Percentiles rank a stretch among this genome's conserved stretches.
Conservation (phyloP, 495 filamentous ascomycete genomes). For the Lindgomyces ingoldianus region DNA sequence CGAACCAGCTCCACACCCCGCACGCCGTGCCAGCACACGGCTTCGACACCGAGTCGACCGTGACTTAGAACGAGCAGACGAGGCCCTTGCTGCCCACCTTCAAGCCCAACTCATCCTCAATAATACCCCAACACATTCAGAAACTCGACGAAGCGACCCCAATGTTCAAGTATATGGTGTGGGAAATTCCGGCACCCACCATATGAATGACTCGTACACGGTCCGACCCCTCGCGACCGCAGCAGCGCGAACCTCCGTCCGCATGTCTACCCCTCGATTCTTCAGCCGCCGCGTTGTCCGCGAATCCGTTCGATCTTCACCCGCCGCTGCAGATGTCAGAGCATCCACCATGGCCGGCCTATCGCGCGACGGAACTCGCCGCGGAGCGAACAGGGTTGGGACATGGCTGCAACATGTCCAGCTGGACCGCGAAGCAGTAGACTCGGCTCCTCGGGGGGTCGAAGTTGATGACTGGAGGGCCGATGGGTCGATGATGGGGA, state of each 20-base stretch:
- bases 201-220: conserved; percentile 37
- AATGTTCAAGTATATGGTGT: conserved; percentile 31
- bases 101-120: conserved; percentile 51
- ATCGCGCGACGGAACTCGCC: conserved; percentile 29
- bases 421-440: conserved; percentile 30
- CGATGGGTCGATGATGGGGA: conserved; percentile 26
- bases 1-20: conserved; percentile 15
- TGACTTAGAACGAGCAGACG: conserved; percentile 49
- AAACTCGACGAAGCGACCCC: conserved; percentile 14
- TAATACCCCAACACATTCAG: conserved; percentile 32
- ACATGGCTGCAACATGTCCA: conserved; percentile 39
- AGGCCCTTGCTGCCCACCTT: conserved; percentile 57
- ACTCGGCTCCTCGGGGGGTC: conserved; percentile 12
- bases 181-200: conserved; percentile 30
- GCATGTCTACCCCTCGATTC: conserved; percentile 15
- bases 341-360: conserved; percentile 38
- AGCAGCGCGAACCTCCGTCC: conserved; percentile 19
- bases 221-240: conserved; percentile 25
- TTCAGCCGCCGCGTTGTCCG: conserved; percentile 27
- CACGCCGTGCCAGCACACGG: conserved; percentile 23
- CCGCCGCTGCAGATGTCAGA: conserved; percentile 8
- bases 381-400: conserved; percentile 36
- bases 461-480: conserved; percentile 32
- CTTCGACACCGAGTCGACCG: conserved; percentile 19
- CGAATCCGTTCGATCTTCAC: conserved; percentile 15